A percentile compares a stretch with the other conserved stretches of the same genome.
These are phyloP conservation scores for Juglanconis oblonga DNA, from an alignment of 2,329 filamentous ascomycete genomes.

Conservation along the genomic window DNA sequence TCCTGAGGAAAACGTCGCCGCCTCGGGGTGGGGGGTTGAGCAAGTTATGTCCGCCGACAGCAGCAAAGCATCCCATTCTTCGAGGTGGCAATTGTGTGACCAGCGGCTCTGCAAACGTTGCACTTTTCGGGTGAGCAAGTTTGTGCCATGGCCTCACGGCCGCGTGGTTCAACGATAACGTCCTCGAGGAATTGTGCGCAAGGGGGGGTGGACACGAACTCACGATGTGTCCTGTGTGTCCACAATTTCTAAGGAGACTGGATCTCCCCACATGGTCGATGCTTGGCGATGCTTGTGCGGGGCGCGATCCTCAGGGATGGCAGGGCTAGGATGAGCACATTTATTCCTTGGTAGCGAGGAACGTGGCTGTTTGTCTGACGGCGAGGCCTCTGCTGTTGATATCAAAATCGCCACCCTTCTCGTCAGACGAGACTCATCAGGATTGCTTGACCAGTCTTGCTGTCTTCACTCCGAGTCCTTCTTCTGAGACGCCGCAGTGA, in stretches of 20 bases:
- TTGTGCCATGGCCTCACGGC: too few relatives aligned
- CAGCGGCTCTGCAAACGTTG: too few relatives aligned
- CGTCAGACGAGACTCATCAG: too few relatives aligned
- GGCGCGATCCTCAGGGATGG: background rate
- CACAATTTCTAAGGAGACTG: background rate
- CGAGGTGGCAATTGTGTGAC: too few relatives aligned
- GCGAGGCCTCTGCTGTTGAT: too few relatives aligned
- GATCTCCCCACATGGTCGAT: background rate
- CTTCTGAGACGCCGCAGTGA: background rate
- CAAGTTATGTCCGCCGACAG: background rate
- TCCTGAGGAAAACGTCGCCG: background rate
- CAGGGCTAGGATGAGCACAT: constrained; percentile 10
- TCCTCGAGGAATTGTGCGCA: background rate
- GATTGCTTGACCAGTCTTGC: too few relatives aligned
- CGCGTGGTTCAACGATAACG: background rate
- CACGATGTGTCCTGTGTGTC: background rate
- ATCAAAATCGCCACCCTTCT: too few relatives aligned
- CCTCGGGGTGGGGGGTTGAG: background rate
- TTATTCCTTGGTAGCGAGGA: constrained; percentile 4
- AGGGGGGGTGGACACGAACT: background rate
- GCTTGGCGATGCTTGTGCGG: background rate
- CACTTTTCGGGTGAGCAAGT: too few relatives aligned
- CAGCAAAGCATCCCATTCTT: too few relatives aligned
- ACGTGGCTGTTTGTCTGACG: background rate
- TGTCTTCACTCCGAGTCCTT: too few relatives aligned